A percentile compares a stretch with the other conserved stretches of the same genome.
Conservation (phyloP, 2,329 filamentous ascomycete genomes). For the Talaromyces verruculosus region DNA sequence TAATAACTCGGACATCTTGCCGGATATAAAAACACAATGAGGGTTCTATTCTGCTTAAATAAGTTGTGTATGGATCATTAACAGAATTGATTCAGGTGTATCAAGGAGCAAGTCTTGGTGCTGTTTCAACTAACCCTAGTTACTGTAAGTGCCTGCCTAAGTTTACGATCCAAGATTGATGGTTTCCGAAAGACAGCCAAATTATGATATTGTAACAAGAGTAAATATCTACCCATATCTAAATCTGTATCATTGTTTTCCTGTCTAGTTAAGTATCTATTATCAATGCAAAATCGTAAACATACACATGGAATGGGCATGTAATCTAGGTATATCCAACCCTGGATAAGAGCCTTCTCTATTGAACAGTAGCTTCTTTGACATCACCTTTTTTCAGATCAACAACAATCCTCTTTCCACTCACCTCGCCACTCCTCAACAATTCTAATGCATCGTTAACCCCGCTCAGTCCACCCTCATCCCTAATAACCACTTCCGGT, state of each 20-base stretch:
- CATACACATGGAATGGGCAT: not conserved
- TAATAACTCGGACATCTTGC: not conserved
- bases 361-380: not conserved
- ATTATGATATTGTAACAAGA: not conserved
- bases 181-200: not conserved
- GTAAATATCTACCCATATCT: not conserved
- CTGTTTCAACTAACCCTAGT: not conserved
- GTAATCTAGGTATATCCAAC: not conserved
- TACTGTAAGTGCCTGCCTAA: not conserved
- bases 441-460: conserved; percentile 68
- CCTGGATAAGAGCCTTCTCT: not conserved
- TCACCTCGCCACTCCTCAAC: conserved; percentile 65
- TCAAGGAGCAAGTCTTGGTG: not conserved
- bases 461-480: conserved; percentile 62
- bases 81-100: not conserved
- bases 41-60: not conserved
- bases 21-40: not conserved
- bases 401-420: conserved; percentile 69
- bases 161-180: not conserved
- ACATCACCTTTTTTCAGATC: conserved; percentile 24
- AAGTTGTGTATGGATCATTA: not conserved
- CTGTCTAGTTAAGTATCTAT: not conserved
- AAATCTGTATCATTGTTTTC: not conserved
- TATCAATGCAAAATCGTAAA: conserved; percentile 2
- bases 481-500: conserved; percentile 63